phyloP scores from a whole-genome alignment of 1,139 yeast species.

The Groenewaldozyma sp. region DNA sequence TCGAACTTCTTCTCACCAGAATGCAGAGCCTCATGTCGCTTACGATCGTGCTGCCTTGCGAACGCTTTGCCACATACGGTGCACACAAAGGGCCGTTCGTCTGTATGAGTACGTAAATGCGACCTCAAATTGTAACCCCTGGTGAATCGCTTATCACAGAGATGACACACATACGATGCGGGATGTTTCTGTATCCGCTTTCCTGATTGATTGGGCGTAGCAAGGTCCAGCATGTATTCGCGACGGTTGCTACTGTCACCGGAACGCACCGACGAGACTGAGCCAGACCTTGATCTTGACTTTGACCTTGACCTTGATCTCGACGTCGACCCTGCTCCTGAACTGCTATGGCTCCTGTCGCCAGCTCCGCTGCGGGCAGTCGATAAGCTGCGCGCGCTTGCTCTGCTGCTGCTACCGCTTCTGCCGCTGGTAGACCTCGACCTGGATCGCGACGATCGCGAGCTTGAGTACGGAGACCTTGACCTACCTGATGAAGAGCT shows the following conservation, averaged over 20 bases:
- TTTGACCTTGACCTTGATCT: slow-evolving; percentile 16
- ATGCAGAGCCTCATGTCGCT: slow-evolving; percentile 88
- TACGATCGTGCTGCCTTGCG: slow-evolving; percentile 92
- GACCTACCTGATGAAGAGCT: too few relatives aligned
- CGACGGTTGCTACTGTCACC: slow-evolving; percentile 12
- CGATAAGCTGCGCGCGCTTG: neutral
- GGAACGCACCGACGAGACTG: slow-evolving; percentile 6
- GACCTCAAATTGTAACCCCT: slow-evolving; percentile 89
- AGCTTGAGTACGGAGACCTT: too few relatives aligned
- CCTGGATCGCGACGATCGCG: slow-evolving; percentile 1
- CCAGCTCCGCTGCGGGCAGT: neutral
- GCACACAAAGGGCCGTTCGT: slow-evolving; percentile 86
- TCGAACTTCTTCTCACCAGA: slow-evolving; percentile 83
- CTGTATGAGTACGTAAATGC: slow-evolving; percentile 87
- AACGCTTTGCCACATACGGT: slow-evolving; percentile 85
- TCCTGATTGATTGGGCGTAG: slow-evolving; percentile 29
- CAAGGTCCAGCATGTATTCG: slow-evolving; percentile 30
- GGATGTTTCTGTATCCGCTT: slow-evolving; percentile 68
- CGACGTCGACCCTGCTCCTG: slow-evolving; percentile 5
- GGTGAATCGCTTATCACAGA: slow-evolving; percentile 82
- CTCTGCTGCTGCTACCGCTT: neutral
- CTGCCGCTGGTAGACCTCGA: slow-evolving; percentile 2
- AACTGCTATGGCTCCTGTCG: neutral
- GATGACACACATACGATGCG: slow-evolving; percentile 68
- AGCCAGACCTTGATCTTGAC: slow-evolving; percentile 13